Conservation (phyloP, 1,284 basidiomycete species). For the Naganishia sp. region DNA sequence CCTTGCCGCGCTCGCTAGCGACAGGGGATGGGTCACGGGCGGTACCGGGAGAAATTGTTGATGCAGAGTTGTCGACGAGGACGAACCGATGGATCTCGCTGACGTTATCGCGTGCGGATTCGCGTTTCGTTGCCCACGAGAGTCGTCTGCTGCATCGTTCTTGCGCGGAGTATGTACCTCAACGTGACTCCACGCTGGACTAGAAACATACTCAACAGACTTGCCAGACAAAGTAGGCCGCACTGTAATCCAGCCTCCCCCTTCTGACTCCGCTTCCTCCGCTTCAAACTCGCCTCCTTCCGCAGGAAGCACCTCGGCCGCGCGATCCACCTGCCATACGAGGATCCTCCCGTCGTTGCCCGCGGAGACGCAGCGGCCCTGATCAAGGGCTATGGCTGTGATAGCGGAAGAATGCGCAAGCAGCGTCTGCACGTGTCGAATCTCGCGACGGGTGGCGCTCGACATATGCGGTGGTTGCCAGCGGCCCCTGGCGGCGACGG, state of each 20-base stretch:
- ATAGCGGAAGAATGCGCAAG: slow-evolving; percentile 47
- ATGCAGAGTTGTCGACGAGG: slow-evolving; percentile 1
- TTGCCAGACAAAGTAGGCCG: neutral
- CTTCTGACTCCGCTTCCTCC: slow-evolving; percentile 6
- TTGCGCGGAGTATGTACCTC: slow-evolving; percentile 43
- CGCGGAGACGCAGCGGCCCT: slow-evolving; percentile 47
- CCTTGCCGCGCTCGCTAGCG: slow-evolving; percentile 48
- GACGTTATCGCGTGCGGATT: neutral
- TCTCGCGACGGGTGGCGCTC: slow-evolving; percentile 29
- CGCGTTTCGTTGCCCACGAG: slow-evolving; percentile 10
- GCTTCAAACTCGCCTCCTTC: slow-evolving; percentile 29
- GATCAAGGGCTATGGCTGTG: slow-evolving; percentile 43
- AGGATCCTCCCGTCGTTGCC: slow-evolving; percentile 50
- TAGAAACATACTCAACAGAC: no score
- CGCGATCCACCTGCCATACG: slow-evolving; percentile 51
- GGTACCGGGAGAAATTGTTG: slow-evolving; percentile 34
- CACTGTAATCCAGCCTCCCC: slow-evolving; percentile 9
- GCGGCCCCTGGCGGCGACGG: neutral
- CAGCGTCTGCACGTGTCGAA: slow-evolving; percentile 48
- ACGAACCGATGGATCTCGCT: neutral
- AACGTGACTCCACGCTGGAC: slow-evolving; percentile 44
- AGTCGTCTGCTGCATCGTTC: slow-evolving; percentile 2
- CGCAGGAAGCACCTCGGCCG: slow-evolving; percentile 5
- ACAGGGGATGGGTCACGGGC: slow-evolving; percentile 44
- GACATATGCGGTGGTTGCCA: neutral